Evolutionary conservation across 202 grass and related monocot genomes (phyloP), one percentile per base, ranked within the genome.

Genomic region (Digitaria exilis): DNA sequence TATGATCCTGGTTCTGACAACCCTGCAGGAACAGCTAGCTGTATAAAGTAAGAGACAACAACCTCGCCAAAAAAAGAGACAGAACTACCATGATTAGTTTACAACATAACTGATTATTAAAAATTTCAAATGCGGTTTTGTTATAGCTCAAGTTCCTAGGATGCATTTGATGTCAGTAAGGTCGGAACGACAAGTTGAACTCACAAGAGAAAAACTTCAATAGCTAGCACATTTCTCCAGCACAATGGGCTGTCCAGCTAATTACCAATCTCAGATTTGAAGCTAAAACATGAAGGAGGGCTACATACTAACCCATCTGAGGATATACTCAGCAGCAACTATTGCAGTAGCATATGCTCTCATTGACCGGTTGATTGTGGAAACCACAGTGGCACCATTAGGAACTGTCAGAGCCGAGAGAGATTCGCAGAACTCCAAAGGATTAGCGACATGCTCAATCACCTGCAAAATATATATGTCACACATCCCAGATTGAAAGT

Each of bases 331-430:
- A 9, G 96, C 96, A 78, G 52, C 93, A 84, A 95, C 76, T 58
- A 98, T 95, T 32, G 96, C 90, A 80, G 92, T 81, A 52, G n/a
- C 96, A 87, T 95, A 98, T 75, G 96, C 91, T 88, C 96, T 91
- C 90, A 98, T 83, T 37, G 96, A 93, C 5, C 96, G 93, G 51
- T 95, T 98, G 69, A 98, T 94, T 58, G 96, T 98, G 74, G 96
- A 98, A 68, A 98, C 83, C 60, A 98, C 80, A 75, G 89, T 93
- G 57, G 85, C 90, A 24, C 93, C 93, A 80, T 73, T 81, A 54
- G 88, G 85, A 90, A 48, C 81, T 95, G 91, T 85, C 71, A 98
- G 60, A 75, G 84, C 88, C 60, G 85, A 87, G 39, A 98, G 85
- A 55, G 90, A 98, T 84, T 93, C 78, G 75, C 96, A 98, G 49